phyloP scores from a whole-genome alignment of 2,329 filamentous ascomycete genomes.

The Venturia carpophila region DNA sequence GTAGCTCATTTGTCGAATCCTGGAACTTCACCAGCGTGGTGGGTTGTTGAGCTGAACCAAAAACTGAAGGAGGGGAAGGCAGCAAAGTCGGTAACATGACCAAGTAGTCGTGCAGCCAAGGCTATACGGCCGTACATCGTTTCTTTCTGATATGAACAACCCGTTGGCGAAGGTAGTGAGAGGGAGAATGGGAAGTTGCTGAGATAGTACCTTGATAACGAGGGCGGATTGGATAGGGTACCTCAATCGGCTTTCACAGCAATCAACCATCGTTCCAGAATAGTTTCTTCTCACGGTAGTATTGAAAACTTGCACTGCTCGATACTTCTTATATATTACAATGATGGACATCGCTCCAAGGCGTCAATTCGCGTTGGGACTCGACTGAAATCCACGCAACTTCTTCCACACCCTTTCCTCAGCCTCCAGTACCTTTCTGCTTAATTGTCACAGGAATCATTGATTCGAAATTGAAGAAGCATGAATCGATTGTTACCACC shows the following conservation, averaged over 20 bases:
- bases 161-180: not conserved
- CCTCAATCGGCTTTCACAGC: too few relatives aligned
- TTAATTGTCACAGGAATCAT: too few relatives aligned
- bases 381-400: not conserved
- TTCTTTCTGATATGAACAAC: not conserved
- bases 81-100: not conserved
- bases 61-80: not conserved
- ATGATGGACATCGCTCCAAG: too few relatives aligned
- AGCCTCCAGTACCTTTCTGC: not conserved
- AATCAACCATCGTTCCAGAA: too few relatives aligned
- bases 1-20: not conserved
- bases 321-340: too few relatives aligned
- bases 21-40: too few relatives aligned
- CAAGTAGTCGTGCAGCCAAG: conserved; percentile 1
- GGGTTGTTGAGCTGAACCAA: too few relatives aligned
- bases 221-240: too few relatives aligned
- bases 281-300: too few relatives aligned
- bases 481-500: not conserved
- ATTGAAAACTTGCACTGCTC: too few relatives aligned
- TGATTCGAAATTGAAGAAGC: not conserved
- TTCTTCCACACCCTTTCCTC: not conserved
- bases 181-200: not conserved
- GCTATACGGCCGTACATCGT: not conserved
- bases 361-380: too few relatives aligned
- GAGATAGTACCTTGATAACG: not conserved